Conservation (phyloP, 2,329 filamentous ascomycete genomes). For the Penicillium sp. region DNA sequence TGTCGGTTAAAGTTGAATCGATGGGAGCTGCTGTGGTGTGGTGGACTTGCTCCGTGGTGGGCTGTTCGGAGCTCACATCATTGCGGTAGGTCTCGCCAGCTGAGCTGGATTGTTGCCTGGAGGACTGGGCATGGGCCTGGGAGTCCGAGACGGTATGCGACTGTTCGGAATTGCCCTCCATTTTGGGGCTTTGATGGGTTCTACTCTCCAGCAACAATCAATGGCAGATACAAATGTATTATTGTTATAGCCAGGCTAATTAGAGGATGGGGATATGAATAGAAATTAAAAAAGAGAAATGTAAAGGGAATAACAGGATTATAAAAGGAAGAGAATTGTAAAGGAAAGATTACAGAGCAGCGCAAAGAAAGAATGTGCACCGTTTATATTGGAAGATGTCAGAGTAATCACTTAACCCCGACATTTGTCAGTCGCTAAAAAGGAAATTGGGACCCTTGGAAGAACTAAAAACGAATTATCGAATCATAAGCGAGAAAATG, state of each 20-base stretch:
- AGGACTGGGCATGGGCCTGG: slow-evolving; percentile 3
- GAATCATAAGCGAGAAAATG: not conserved
- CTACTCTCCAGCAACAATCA: slow-evolving; percentile 12
- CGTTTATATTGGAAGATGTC: not conserved
- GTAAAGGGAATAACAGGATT: not conserved
- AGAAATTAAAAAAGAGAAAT: not conserved
- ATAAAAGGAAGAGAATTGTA: not conserved
- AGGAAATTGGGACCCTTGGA: not conserved
- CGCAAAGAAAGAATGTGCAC: not conserved
- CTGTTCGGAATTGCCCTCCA: slow-evolving; percentile 20
- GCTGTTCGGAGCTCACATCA: not conserved
- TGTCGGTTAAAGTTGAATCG: slow-evolving; percentile 12
- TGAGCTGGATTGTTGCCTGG: slow-evolving; percentile 1
- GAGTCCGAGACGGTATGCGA: slow-evolving; percentile 16
- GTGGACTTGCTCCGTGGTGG: slow-evolving; percentile 6
- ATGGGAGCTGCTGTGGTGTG: slow-evolving; percentile 6
- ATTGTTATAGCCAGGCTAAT: slow-evolving; percentile 11
- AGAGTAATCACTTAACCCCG: not conserved
- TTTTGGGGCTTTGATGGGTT: slow-evolving; percentile 10
- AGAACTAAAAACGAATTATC: not conserved
- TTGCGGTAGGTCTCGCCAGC: not conserved
- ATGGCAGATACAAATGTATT: slow-evolving; percentile 14
- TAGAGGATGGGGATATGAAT: not conserved
- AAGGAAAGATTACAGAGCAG: not conserved
- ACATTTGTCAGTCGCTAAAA: slow-evolving; percentile 9